Evolutionary conservation across 169 alveolate species (phyloP).

Genomic region (Cyclospora cayetanensis): DNA sequence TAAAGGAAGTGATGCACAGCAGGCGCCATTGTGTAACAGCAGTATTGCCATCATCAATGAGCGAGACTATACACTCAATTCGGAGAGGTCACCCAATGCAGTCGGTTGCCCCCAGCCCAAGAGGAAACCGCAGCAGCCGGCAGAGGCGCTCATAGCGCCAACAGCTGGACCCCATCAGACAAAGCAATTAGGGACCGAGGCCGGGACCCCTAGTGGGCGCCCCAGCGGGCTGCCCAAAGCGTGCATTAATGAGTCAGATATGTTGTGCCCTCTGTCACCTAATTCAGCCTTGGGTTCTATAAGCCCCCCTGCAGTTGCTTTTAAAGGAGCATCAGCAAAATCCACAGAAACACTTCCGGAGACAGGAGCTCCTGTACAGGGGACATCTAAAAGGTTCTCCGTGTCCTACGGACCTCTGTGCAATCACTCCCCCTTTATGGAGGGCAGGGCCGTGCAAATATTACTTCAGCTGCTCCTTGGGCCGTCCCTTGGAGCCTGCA

Average conservation of each 20-base stretch:
- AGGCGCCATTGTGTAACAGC: neutral
- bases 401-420: conserved; percentile 39
- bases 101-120: neutral
- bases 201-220: neutral
- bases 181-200: neutral
- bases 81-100: neutral
- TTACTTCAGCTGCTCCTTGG: conserved; percentile 63
- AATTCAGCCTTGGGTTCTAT: conserved; percentile 24
- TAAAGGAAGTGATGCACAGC: neutral
- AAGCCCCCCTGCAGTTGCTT: neutral
- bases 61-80: neutral
- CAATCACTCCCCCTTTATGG: conserved; percentile 70
- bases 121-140: conserved; percentile 9
- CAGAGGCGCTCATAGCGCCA: neutral
- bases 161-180: neutral
- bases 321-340: neutral
- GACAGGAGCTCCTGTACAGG: neutral
- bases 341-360: neutral
- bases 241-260: neutral
- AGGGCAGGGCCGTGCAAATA: conserved; percentile 39
- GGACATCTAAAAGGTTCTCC: neutral
- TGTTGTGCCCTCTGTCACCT: conserved; percentile 38
- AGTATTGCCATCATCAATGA: neutral
- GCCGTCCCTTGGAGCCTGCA: conserved; percentile 56
- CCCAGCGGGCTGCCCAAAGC: neutral